Percentiles rank a stretch among this genome's conserved stretches.
phyloP scores from a whole-genome alignment of 768 basidiomycete species.

The Albatrellus ellisii region DNA sequence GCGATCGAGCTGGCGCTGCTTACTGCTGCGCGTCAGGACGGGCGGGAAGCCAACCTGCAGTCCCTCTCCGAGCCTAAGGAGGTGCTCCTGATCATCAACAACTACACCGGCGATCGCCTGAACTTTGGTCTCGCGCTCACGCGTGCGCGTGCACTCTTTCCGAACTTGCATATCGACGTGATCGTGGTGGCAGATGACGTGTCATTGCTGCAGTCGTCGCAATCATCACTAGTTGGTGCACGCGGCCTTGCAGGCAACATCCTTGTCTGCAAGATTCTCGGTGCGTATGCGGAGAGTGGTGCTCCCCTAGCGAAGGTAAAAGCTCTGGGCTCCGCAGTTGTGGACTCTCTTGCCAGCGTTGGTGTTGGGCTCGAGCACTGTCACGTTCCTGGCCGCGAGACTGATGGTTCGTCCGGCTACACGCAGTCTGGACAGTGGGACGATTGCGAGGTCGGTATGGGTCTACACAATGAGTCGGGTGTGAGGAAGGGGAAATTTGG shows the following conservation, averaged over 20 bases:
- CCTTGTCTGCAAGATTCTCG: slow-evolving; percentile 43
- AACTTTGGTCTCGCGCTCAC: slow-evolving; percentile 33
- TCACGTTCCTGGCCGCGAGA: slow-evolving; percentile 35
- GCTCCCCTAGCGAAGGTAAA: slow-evolving; percentile 22
- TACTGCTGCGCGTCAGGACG: slow-evolving; percentile 6
- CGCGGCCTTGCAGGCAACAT: slow-evolving; percentile 35
- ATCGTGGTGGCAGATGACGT: slow-evolving; percentile 33
- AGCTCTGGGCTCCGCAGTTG: slow-evolving; percentile 21
- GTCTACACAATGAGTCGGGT: slow-evolving; percentile 44
- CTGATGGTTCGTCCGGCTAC: neutral
- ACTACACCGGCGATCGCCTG: slow-evolving; percentile 43
- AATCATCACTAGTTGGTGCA: slow-evolving; percentile 29
- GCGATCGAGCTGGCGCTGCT: slow-evolving; percentile 34
- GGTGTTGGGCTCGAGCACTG: slow-evolving; percentile 38
- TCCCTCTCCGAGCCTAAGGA: slow-evolving; percentile 9
- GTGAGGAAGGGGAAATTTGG: slow-evolving; percentile 15
- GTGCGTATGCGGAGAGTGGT: slow-evolving; percentile 32
- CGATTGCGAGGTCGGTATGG: slow-evolving; percentile 34
- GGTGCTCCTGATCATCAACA: slow-evolving; percentile 29
- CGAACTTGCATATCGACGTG: neutral
- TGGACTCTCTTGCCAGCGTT: slow-evolving; percentile 21
- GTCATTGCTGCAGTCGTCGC: slow-evolving; percentile 22
- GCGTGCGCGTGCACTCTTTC: neutral
- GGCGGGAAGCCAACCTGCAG: neutral
- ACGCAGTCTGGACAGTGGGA: slow-evolving; percentile 16